Evolutionary conservation across 2,329 filamentous ascomycete species (phyloP).

Genomic region (Aspergillus arachidicola): DNA sequence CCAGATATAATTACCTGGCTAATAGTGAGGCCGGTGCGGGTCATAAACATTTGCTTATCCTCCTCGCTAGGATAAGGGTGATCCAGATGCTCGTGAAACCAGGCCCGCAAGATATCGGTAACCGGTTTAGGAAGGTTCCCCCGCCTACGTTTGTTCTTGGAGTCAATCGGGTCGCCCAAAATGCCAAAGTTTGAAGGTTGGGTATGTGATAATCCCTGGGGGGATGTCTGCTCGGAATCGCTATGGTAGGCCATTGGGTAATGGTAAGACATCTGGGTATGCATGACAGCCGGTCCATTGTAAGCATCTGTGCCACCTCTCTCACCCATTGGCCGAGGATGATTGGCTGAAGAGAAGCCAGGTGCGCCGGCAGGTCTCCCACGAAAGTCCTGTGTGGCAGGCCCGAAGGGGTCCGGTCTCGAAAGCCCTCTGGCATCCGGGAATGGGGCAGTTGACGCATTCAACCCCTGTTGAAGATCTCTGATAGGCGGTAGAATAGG

Average conservation of each 20-base stretch:
- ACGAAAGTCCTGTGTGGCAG: constrained; percentile 28
- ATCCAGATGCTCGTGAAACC: constrained; percentile 75
- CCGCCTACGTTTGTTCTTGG: constrained; percentile 60
- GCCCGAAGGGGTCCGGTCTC: constrained; percentile 27
- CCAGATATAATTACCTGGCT: constrained; percentile 52
- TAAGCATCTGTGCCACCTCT: constrained; percentile 28
- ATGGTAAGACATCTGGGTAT: constrained; percentile 31
- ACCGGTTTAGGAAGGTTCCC: constrained; percentile 91
- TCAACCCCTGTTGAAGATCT: constrained; percentile 33
- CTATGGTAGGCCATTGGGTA: constrained; percentile 33
- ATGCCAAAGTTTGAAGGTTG: constrained; percentile 43
- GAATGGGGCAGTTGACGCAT: constrained; percentile 26
- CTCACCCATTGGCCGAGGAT: constrained; percentile 27
- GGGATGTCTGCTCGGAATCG: constrained; percentile 37
- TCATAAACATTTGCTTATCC: constrained; percentile 80
- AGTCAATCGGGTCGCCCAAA: constrained; percentile 39
- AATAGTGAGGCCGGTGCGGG: constrained; percentile 74
- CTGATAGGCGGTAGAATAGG: constrained; percentile 42
- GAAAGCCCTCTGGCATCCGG: constrained; percentile 29
- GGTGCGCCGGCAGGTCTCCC: constrained; percentile 10
- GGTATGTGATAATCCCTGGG: constrained; percentile 30
- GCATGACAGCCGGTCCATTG: constrained; percentile 25
- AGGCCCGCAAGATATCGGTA: constrained; percentile 76
- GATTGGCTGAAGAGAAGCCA: constrained; percentile 17
- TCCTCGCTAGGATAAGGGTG: constrained; percentile 88